Conservation (phyloP, 2,329 filamentous ascomycete species). For the Trichoderma koningii region DNA sequence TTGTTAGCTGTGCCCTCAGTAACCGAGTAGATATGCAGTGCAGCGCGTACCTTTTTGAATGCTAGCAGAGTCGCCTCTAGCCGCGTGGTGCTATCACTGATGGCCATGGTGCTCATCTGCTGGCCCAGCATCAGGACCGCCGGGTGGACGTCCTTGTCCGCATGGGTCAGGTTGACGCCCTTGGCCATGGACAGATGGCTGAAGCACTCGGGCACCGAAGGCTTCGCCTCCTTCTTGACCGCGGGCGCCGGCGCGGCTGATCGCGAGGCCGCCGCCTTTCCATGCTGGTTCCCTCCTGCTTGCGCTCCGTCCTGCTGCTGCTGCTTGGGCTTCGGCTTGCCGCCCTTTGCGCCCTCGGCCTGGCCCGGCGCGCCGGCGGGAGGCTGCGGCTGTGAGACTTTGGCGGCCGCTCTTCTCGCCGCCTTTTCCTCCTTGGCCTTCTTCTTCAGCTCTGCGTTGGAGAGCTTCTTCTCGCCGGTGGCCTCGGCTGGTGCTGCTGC, state of each 20-base stretch:
- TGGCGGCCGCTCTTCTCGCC: slow-evolving; percentile 74
- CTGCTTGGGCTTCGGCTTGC: slow-evolving; percentile 49
- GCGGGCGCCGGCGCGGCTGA: slow-evolving; percentile 39
- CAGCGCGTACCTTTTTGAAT: slow-evolving; percentile 84
- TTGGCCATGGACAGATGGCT: slow-evolving; percentile 75
- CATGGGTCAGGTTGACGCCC: slow-evolving; percentile 55
- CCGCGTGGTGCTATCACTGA: slow-evolving; percentile 86
- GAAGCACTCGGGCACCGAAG: slow-evolving; percentile 71
- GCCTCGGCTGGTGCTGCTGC: slow-evolving; percentile 17
- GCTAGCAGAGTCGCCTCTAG: slow-evolving; percentile 85
- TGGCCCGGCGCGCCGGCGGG: slow-evolving; percentile 43
- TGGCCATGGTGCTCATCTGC: slow-evolving; percentile 84
- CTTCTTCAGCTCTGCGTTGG: slow-evolving; percentile 82
- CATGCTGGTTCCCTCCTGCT: slow-evolving; percentile 33
- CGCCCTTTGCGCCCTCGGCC: slow-evolving; percentile 42
- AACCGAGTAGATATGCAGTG: background rate
- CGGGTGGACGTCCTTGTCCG: slow-evolving; percentile 81
- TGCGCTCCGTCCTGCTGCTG: slow-evolving; percentile 48
- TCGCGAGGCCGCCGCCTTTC: slow-evolving; percentile 41
- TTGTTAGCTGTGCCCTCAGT: background rate
- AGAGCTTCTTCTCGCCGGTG: slow-evolving; percentile 57
- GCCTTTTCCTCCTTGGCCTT: slow-evolving; percentile 89
- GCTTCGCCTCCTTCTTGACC: slow-evolving; percentile 57
- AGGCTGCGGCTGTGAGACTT: slow-evolving; percentile 53
- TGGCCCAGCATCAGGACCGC: slow-evolving; percentile 82